phyloP scores from a whole-genome alignment of 441 rosid species.

The Euphorbia schlechtendalii region DNA sequence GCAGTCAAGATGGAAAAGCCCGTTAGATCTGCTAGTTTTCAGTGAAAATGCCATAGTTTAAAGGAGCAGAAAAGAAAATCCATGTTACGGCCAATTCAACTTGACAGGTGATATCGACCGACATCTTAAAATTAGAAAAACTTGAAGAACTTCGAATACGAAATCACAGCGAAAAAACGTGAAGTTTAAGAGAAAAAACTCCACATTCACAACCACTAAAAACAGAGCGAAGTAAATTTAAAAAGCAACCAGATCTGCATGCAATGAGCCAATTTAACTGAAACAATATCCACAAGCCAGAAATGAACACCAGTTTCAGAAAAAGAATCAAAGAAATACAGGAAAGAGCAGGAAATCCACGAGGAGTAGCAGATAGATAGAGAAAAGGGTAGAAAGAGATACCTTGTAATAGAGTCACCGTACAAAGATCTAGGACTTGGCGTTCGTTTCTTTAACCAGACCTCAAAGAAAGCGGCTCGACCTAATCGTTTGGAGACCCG shows the following conservation, averaged over 20 bases:
- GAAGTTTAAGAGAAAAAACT: background rate
- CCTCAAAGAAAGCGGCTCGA: slow-evolving; percentile 5
- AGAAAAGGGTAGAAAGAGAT: slow-evolving; percentile 7
- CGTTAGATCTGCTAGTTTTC: slow-evolving; percentile 21
- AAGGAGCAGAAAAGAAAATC: background rate
- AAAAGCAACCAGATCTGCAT: background rate
- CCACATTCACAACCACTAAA: background rate
- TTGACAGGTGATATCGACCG: background rate
- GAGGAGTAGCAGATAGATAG: background rate
- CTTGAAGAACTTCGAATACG: background rate
- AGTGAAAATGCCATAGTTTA: background rate
- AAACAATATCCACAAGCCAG: background rate
- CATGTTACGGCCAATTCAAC: background rate
- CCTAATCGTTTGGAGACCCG: background rate
- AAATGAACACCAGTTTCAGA: background rate
- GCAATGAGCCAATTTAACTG: background rate
- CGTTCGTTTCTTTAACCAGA: slow-evolving; percentile 16
- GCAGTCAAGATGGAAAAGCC: background rate
- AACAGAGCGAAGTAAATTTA: background rate
- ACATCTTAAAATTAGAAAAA: background rate
- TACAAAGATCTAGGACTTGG: slow-evolving; percentile 23
- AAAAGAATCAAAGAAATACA: no score
- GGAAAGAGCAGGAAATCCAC: background rate
- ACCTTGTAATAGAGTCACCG: slow-evolving; percentile 11
- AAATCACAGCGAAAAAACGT: no score